A percentile compares a stretch with the other conserved stretches of the same genome.
Conservation (phyloP, 2,329 filamentous ascomycete species). For the Fusarium sp. region DNA sequence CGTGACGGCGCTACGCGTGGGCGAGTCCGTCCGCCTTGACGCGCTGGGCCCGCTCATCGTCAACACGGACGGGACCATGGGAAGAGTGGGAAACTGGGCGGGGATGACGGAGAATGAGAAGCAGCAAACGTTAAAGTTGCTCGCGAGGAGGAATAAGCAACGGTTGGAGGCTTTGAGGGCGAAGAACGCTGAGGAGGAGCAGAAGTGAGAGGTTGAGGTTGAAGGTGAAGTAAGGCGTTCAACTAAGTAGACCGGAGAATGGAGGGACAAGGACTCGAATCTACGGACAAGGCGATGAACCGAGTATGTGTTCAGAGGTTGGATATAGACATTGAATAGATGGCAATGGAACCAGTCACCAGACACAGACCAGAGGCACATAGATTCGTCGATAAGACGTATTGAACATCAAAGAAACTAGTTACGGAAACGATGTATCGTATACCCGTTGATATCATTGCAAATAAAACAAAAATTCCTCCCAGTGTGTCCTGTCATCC, state of each 20-base stretch:
- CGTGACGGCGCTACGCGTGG: constrained; percentile 46
- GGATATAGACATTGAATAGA: background rate
- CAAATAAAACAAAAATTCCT: constrained; percentile 39
- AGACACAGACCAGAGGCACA: background rate
- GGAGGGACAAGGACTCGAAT: background rate
- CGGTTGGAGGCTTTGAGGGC: constrained; percentile 68
- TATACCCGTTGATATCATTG: constrained; percentile 51
- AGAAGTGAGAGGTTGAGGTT: constrained; percentile 12
- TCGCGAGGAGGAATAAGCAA: constrained; percentile 78
- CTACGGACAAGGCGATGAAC: background rate
- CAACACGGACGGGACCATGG: constrained; percentile 79
- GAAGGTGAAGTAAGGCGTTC: background rate
- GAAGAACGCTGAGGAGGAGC: constrained; percentile 31
- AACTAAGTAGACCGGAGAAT: background rate
- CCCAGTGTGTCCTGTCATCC: constrained; percentile 29
- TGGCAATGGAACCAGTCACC: background rate
- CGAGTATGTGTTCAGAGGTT: background rate
- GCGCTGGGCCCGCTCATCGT: constrained; percentile 81
- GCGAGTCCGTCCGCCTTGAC: constrained; percentile 70
- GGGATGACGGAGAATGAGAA: constrained; percentile 79
- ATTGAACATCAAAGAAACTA: constrained; percentile 40
- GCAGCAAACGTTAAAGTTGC: constrained; percentile 74
- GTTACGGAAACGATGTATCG: constrained; percentile 45
- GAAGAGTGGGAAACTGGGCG: constrained; percentile 80
- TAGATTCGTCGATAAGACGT: constrained; percentile 17